Evolutionary conservation across 179 eudicot species (phyloP), one percentile per base, ranked within the genome.

Genomic region (Silene coronaria): DNA sequence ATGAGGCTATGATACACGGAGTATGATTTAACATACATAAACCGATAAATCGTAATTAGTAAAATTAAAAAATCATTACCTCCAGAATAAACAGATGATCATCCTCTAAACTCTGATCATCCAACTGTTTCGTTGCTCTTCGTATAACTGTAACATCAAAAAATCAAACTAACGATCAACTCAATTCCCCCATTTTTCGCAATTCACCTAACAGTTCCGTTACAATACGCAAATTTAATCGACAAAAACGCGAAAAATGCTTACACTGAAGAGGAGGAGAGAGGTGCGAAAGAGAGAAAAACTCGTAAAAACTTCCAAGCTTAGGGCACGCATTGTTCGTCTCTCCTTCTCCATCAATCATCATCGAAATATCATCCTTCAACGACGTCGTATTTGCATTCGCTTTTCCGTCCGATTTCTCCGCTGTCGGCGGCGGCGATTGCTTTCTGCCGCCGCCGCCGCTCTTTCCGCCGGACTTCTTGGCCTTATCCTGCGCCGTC

Each of bases 251-350:
- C 76, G 32, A 76, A 64, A 80, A 77, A 68, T 58, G 64, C 76
- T 73, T 84, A 95, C 99, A 90, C 28, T 96, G 99, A 74, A 96
- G 76, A 70, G 98, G 99, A 62, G 97, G 96, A 67, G 96, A 88
- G 82, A 93, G 94, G 73, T 96, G 96, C 63, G 98, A 88, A 55
- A 96, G 93, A 24, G 98, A 96, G 81, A 96, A 96, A 87, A 96
- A 96, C 76, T 96, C 98, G 74, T 96, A 96, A 32, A 96, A 96
- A 82, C 92, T 88, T 3, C 92, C 98, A 21, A 96, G 84, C 89
- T 86, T 91, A 16, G 97, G 97, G 78, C 88, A 89, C 48, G 91
- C 80, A 72, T 88, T 89, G 63, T 80, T 88, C 86, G 84, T 81
- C 82, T 92, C 97, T 86, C 90, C 97, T 32, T 96, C 99, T 53